Evolutionary conservation across 176 grass and related monocot genomes (phyloP).

Genomic region (Bonia amplexicaulis): DNA sequence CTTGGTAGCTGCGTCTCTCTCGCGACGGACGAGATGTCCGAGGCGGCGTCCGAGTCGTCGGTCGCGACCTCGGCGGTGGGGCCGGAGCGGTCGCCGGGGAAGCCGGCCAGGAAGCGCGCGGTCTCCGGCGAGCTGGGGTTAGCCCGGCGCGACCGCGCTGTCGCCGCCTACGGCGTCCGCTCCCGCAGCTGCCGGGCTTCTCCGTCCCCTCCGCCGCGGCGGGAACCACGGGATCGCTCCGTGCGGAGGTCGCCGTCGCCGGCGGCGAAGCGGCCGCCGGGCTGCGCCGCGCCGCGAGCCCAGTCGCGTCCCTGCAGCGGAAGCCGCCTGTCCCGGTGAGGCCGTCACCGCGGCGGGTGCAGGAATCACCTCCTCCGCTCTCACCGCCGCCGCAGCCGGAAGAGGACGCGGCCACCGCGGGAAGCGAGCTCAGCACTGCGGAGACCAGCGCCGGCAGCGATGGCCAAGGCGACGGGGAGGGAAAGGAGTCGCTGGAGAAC

Average conservation of each 20-base stretch:
- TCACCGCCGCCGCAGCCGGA: neutral
- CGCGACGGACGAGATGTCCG: constrained; percentile 38
- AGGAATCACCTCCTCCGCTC: neutral
- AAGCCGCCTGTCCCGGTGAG: constrained; percentile 26
- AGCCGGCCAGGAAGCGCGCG: constrained; percentile 40
- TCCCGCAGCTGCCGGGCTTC: constrained; percentile 57
- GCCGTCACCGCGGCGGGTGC: constrained; percentile 27
- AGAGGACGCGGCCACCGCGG: constrained; percentile 2
- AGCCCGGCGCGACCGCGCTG: constrained; percentile 30
- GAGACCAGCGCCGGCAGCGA: neutral
- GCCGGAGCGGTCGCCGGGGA: constrained; percentile 41
- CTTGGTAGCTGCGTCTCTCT: constrained; percentile 44
- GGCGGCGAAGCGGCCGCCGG: constrained; percentile 39
- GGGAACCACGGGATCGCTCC: constrained; percentile 52
- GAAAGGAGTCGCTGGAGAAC: constrained; percentile 80
- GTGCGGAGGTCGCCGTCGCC: constrained; percentile 62
- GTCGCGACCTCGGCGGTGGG: constrained; percentile 29
- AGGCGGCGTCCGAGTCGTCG: constrained; percentile 41
- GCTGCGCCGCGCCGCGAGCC: constrained; percentile 21
- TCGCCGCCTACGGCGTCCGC: constrained; percentile 33
- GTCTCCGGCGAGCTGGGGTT: constrained; percentile 57
- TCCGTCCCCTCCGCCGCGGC: constrained; percentile 38
- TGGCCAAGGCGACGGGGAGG: neutral
- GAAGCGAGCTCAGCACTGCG: neutral
- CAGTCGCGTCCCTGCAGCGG: neutral